phyloP scores from a whole-genome alignment of 164 flowering plant genomes.

The Litsea cubeba region DNA sequence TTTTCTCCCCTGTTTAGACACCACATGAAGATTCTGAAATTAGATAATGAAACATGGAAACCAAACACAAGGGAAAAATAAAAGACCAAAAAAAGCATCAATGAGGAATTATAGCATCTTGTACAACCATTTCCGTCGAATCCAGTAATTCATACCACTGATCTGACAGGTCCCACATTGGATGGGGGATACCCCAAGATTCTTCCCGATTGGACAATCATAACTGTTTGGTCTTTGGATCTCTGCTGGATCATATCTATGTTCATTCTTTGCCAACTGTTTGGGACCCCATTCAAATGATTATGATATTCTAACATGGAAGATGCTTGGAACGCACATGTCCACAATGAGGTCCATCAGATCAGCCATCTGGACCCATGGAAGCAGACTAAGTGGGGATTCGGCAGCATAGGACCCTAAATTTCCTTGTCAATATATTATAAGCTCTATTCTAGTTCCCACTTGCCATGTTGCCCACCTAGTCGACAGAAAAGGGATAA shows the following conservation, averaged over 20 bases:
- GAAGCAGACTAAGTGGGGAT: not conserved
- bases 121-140: too few relatives aligned
- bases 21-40: not conserved
- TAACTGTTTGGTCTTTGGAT: too few relatives aligned
- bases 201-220: not conserved
- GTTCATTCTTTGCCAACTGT: not conserved
- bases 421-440: not conserved
- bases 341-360: not conserved
- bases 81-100: not conserved
- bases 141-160: too few relatives aligned
- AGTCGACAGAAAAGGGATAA: not conserved
- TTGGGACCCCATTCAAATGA: not conserved
- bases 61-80: not conserved
- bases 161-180: too few relatives aligned
- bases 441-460: not conserved
- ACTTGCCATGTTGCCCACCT: not conserved
- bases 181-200: too few relatives aligned
- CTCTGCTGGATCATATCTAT: not conserved
- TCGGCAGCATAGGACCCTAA: not conserved
- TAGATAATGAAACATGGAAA: not conserved
- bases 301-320: not conserved
- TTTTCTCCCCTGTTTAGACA: conserved; percentile 59
- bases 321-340: not conserved
- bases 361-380: not conserved
- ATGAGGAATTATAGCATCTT: not conserved